phyloP scores from a whole-genome alignment of 1,284 basidiomycete species.

The Ceratobasidium papillatum region DNA sequence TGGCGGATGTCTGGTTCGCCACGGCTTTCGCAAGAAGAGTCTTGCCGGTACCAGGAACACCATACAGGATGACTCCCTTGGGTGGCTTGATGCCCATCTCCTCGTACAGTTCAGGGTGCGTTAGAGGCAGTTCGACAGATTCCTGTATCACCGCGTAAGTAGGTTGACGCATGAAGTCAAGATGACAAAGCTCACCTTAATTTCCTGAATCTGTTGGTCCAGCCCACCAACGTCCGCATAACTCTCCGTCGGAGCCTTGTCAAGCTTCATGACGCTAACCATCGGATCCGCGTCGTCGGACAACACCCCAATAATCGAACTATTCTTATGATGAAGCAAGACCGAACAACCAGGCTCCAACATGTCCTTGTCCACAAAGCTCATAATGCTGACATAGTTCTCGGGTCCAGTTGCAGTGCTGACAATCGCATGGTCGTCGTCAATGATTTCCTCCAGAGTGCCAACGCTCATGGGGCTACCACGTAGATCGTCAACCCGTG shows the following conservation, averaged over 20 bases:
- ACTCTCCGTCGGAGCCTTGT: slow-evolving; percentile 98
- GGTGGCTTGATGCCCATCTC: slow-evolving; percentile 99
- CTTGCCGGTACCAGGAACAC: slow-evolving; percentile 98
- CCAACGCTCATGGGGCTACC: slow-evolving; percentile 98
- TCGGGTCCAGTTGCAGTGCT: slow-evolving; percentile 95
- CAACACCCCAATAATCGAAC: slow-evolving; percentile 94
- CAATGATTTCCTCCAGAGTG: slow-evolving; percentile 98
- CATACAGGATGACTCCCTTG: slow-evolving; percentile 99
- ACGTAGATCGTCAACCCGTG: slow-evolving; percentile 92
- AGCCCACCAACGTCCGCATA: slow-evolving; percentile 99
- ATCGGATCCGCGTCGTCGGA: slow-evolving; percentile 98
- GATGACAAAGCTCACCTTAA: slow-evolving; percentile 69
- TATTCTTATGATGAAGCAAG: slow-evolving; percentile 95
- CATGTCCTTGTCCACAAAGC: slow-evolving; percentile 98
- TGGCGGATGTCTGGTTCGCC: slow-evolving; percentile 98
- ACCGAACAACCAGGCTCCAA: slow-evolving; percentile 97
- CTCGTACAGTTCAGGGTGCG: slow-evolving; percentile 98
- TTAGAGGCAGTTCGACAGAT: slow-evolving; percentile 97
- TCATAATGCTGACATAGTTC: slow-evolving; percentile 98
- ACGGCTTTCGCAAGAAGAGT: slow-evolving; percentile 98
- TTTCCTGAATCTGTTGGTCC: slow-evolving; percentile 97
- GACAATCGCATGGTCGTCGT: slow-evolving; percentile 99
- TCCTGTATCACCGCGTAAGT: slow-evolving; percentile 64
- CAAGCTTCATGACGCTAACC: slow-evolving; percentile 98
- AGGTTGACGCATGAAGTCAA: not conserved